phyloP scores from a whole-genome alignment of 768 basidiomycete genomes.

The Tulasnella sp. region DNA sequence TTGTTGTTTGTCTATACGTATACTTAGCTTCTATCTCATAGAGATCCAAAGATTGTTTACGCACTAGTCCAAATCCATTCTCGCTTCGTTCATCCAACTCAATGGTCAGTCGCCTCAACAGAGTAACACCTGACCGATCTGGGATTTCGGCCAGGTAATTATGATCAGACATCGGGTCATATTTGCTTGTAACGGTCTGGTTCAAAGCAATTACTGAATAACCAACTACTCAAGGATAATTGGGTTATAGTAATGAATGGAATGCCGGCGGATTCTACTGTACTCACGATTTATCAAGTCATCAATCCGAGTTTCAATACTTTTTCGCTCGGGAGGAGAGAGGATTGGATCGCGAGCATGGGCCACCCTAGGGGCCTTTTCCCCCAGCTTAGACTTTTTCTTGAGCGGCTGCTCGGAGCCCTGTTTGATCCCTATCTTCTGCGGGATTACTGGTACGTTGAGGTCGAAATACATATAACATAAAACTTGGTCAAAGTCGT shows the following conservation, averaged over 20 bases:
- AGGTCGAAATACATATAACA: too few relatives aligned
- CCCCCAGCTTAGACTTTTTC: too few relatives aligned
- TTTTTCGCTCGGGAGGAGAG: too few relatives aligned
- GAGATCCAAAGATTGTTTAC: constrained; percentile 17
- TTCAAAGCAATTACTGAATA: constrained; percentile 70
- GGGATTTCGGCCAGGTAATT: constrained; percentile 55
- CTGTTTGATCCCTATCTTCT: too few relatives aligned
- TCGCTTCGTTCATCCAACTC: constrained; percentile 72
- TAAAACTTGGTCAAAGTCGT: too few relatives aligned
- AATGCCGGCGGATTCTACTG: too few relatives aligned
- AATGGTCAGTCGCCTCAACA: constrained; percentile 67
- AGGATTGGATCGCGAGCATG: too few relatives aligned
- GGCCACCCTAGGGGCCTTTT: too few relatives aligned
- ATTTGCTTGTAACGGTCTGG: constrained; percentile 53
- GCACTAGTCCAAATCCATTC: constrained; percentile 70
- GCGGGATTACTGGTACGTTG: too few relatives aligned
- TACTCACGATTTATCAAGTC: too few relatives aligned
- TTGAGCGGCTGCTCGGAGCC: too few relatives aligned
- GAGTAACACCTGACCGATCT: constrained; percentile 47
- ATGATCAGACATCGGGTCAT: constrained; percentile 57
- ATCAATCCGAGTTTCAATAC: too few relatives aligned
- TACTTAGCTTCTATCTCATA: background rate
- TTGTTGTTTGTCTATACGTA: constrained; percentile 32
- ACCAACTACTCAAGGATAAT: constrained; percentile 47
- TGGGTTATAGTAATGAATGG: background rate